A percentile compares a stretch with the other conserved stretches of the same genome.
Conservation (phyloP, 495 filamentous ascomycete species). For the Aspergillus mulundensis region DNA sequence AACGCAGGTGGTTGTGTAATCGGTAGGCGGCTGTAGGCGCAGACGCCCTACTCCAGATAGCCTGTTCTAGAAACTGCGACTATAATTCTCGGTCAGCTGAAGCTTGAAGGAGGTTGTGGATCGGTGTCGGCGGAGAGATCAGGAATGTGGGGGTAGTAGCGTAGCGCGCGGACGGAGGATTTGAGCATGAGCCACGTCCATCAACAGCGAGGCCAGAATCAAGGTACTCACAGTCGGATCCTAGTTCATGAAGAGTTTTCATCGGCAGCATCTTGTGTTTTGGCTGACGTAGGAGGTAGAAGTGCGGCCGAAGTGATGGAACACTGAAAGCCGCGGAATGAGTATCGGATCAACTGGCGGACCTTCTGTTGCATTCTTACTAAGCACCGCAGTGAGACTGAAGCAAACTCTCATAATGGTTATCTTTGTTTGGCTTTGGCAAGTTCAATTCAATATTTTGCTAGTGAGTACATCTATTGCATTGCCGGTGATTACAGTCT, state of each 20-base stretch:
- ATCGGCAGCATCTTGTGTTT: slow-evolving; percentile 43
- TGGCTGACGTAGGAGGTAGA: slow-evolving; percentile 2
- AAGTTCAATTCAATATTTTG: neutral
- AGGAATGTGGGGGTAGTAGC: slow-evolving; percentile 39
- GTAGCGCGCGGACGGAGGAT: slow-evolving; percentile 13
- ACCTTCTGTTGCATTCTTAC: slow-evolving; percentile 18
- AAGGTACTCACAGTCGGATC: slow-evolving; percentile 34
- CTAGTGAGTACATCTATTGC: neutral
- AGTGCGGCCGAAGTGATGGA: slow-evolving; percentile 3
- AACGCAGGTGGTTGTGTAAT: slow-evolving; percentile 13
- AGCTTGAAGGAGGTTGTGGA: slow-evolving; percentile 32
- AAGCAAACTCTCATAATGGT: neutral
- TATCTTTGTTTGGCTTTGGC: neutral
- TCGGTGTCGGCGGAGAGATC: slow-evolving; percentile 27
- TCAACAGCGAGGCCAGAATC: neutral
- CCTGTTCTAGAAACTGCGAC: slow-evolving; percentile 35
- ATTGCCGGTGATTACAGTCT: neutral
- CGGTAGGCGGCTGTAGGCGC: slow-evolving; percentile 11
- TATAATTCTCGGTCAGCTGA: slow-evolving; percentile 32
- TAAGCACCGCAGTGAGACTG: slow-evolving; percentile 13
- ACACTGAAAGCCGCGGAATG: slow-evolving; percentile 1
- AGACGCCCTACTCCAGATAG: slow-evolving; percentile 32
- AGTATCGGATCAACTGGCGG: slow-evolving; percentile 22
- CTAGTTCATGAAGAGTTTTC: slow-evolving; percentile 23
- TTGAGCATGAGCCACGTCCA: slow-evolving; percentile 3